Percentiles rank a stretch among this genome's conserved stretches.
Evolutionary conservation across 2,329 filamentous ascomycete genomes (phyloP).

Genomic region (Akanthomyces dipterigenus): DNA sequence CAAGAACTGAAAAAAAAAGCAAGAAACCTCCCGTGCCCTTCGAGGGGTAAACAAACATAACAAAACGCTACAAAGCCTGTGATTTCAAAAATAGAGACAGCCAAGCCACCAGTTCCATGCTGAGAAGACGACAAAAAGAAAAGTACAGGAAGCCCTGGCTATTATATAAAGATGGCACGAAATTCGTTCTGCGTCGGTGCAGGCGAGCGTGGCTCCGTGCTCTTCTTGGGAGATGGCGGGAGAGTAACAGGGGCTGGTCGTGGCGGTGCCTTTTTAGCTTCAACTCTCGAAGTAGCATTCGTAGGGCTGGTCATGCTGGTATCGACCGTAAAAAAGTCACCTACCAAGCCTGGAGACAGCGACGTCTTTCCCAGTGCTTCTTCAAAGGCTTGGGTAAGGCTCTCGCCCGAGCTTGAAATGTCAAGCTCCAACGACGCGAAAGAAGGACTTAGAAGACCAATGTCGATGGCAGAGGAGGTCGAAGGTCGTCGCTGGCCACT

Average conservation of each 20-base stretch:
- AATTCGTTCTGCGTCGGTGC: background rate
- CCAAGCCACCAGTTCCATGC: background rate
- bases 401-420: constrained; percentile 27
- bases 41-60: background rate
- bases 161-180: background rate
- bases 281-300: constrained; percentile 19
- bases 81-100: background rate
- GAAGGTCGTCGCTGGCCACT: constrained; percentile 17
- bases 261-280: constrained; percentile 27
- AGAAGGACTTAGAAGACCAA: constrained; percentile 29
- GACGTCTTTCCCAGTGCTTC: constrained; percentile 8
- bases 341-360: background rate
- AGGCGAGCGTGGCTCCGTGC: background rate
- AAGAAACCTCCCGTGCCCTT: background rate
- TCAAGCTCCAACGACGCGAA: constrained; percentile 29
- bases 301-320: background rate
- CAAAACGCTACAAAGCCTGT: background rate
- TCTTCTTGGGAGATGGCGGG: constrained; percentile 17
- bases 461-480: constrained; percentile 22
- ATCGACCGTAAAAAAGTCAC: constrained; percentile 17
- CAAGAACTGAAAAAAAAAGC: background rate
- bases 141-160: background rate
- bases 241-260: constrained; percentile 24
- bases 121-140: background rate
- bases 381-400: constrained; percentile 26